Evolutionary conservation across 139 green algal species (phyloP).

Genomic region (Mesotaenium endlicherianum): DNA sequence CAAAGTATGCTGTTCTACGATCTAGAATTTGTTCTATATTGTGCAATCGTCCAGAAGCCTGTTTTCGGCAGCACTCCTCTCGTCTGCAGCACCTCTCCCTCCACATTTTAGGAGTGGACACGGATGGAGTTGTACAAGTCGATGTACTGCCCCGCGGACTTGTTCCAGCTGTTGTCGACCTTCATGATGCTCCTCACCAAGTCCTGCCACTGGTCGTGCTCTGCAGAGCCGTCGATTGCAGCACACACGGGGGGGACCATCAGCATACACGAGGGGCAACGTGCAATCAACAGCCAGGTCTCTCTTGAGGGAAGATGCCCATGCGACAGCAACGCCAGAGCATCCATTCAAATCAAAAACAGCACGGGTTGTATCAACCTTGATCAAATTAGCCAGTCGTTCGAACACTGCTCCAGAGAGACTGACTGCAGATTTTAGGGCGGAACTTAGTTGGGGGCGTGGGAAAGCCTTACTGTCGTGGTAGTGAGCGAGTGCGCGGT

Average conservation of each 20-base stretch:
- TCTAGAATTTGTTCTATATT: too few relatives aligned
- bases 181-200: neutral
- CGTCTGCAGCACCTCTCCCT: too few relatives aligned
- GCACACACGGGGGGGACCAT: too few relatives aligned
- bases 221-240: conserved; percentile 3
- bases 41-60: too few relatives aligned
- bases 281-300: neutral
- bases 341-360: neutral
- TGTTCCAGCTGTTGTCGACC: conserved; percentile 39
- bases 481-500: conserved; percentile 70
- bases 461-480: conserved; percentile 32
- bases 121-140: conserved; percentile 9
- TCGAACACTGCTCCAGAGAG: too few relatives aligned
- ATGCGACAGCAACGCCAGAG: neutral
- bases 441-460: too few relatives aligned
- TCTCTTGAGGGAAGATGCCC: neutral
- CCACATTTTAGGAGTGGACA: too few relatives aligned
- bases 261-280: neutral
- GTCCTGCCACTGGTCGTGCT: neutral
- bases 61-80: too few relatives aligned
- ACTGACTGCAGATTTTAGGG: too few relatives aligned
- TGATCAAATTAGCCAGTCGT: too few relatives aligned
- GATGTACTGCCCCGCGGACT: conserved; percentile 23
- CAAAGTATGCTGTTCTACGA: too few relatives aligned
- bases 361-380: neutral